Evolutionary conservation across 164 flowering plant species (phyloP), one percentile per base, ranked within the genome.

Genomic region (Protea cynaroides): DNA sequence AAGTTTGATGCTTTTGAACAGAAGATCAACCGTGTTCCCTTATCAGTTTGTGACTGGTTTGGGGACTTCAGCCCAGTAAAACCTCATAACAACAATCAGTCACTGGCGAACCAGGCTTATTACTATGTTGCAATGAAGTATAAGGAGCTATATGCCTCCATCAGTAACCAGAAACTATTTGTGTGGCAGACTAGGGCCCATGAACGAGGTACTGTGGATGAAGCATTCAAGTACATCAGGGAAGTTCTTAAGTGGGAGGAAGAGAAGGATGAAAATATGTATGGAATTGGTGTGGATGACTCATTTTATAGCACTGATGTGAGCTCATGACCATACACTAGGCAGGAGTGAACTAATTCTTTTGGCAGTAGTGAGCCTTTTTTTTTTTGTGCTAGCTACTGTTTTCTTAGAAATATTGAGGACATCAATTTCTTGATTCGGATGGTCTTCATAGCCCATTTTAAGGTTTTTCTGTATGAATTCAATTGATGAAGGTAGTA

Each of bases 221-320:
- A 81, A 53, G 80, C 83, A 13, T 71, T 86, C 68, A 86, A 72
- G 64, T 86, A 73, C 65, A 68, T 75, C 7, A 74, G 74, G 69
- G 90, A 82, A 65, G 78, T 86, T 11, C 69, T 86, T 19, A 86
- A 74, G 69, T 86, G 90, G 86, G 80, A 80, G 3, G 86, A 84
- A 34, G 88, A 79, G 70, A 84, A 75, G 70, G 75, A 72, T 38
- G 71, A 69, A 2, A 69, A 69, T 23, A 8, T 53, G 12, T 79
- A 77, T 49, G 75, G 68, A 23, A 64, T 61, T 22, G 47, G 1
- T 44, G 78, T 40, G 24, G 82, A 77, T 18, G 80, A 78, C 21
- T 82, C 85, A 12, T 77, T 71, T 62, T 82, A 79, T 63, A 79
- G 82, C 36, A 77, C 80, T 9, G 83, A 82, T 19, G 21, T 73